Base-by-base conservation (phyloP, 768 basidiomycete genomes). In the Pleurotus salmoneostramineus region DNA sequence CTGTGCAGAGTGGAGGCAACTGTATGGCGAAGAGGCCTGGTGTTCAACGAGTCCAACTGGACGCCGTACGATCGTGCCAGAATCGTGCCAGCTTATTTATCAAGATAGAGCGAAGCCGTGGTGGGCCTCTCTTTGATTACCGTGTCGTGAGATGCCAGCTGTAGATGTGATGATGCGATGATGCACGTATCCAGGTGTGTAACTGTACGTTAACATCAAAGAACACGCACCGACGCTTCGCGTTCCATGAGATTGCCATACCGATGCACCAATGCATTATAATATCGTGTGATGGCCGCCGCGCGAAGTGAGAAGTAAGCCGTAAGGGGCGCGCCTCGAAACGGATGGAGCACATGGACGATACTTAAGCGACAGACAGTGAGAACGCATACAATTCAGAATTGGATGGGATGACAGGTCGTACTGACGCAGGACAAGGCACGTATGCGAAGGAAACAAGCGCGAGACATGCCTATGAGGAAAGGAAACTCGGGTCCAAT, bases 311-410 rank as follows among this genome's bases (percentile, higher is more conserved):
- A 42, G 36, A 31, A 27, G 40, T 14, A 40, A 43, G 37, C 52
- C 52, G 27, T 45, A 45, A 45, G 10, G 33, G 27, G 48, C 48
- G 27, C 48, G n/a, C 48, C 48, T 32, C 21, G 35, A 52, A 35
- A 44, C 15, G 40, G 15, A 55, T 43, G 40, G 37, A 27, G 52
- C 52, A 55, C 52, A 55, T 55, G 52, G 52, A 37, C 40, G 52
- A 36, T 42, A 8, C 21, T 43, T 55, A 55, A 55, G 52, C 52
- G 52, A 55, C 48, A 17, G 40, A 27, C 40, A 32, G 52, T n/a
- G 34, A 14, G 21, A 43, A 15, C 52, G 32, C 32, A 42, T 55
- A 55, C 37, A 40, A 49, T 32, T 49, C 48, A 31, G 33, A 34
- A 49, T 11, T 49, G 33, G 33, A 21, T 21, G 15, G 48, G 31